Percentiles rank a stretch among this genome's conserved stretches.
Evolutionary conservation across 352 stramenopile species (phyloP).

Genomic region (Phytophthora pseudosyringae): DNA sequence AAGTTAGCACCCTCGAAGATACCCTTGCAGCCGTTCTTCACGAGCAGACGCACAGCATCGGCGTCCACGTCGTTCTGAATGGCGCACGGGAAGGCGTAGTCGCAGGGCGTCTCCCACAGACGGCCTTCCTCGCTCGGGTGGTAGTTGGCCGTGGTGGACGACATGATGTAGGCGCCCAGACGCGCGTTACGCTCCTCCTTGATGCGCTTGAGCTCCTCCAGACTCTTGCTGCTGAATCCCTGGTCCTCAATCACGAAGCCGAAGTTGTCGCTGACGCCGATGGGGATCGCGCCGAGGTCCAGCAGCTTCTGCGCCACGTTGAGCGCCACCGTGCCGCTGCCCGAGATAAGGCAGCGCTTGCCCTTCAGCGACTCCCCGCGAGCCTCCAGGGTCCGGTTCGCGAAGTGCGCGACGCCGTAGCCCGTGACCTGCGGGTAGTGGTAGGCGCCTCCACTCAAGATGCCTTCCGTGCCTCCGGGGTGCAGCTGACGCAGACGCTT

Average conservation of each 20-base stretch:
- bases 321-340: slow-evolving; percentile 93
- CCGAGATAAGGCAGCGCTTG: slow-evolving; percentile 97
- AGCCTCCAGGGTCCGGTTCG: slow-evolving; percentile 92
- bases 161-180: slow-evolving; percentile 90
- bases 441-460: slow-evolving; percentile 90
- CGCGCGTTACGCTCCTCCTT: slow-evolving; percentile 85
- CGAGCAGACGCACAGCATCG: slow-evolving; percentile 67
- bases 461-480: slow-evolving; percentile 80
- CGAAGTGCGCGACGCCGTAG: slow-evolving; percentile 96
- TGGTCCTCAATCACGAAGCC: slow-evolving; percentile 96
- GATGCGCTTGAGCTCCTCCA: slow-evolving; percentile 79
- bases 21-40: slow-evolving; percentile 91
- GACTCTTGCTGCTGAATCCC: slow-evolving; percentile 73
- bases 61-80: slow-evolving; percentile 94
- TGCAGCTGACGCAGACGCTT: slow-evolving; percentile 93
- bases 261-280: slow-evolving; percentile 96
- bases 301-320: slow-evolving; percentile 96
- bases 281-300: slow-evolving; percentile 94
- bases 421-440: slow-evolving; percentile 93
- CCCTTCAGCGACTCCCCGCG: slow-evolving; percentile 94
- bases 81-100: slow-evolving; percentile 97
- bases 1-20: slow-evolving; percentile 90
- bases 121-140: slow-evolving; percentile 73
- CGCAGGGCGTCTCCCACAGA: slow-evolving; percentile 92
- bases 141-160: slow-evolving; percentile 89